Conservation (phyloP, 345 rosid genomes). For the Gossypium herbaceum region DNA sequence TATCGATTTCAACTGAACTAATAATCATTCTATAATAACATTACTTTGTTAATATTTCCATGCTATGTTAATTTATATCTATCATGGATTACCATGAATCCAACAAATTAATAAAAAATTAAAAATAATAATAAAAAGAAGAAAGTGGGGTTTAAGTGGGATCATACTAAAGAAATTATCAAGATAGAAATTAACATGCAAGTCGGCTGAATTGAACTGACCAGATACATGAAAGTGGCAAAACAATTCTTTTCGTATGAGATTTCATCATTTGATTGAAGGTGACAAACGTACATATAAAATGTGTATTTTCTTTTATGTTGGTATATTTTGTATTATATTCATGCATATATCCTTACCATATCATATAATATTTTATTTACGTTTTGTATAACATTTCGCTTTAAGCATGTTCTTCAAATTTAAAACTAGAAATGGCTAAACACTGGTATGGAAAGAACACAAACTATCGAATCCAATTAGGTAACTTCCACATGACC, state of each 20-base stretch:
- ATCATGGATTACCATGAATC: neutral
- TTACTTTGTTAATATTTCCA: neutral
- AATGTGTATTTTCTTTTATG: neutral
- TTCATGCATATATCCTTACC: no score
- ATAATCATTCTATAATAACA: accelerated
- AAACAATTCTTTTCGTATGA: neutral
- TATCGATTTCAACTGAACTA: accelerated
- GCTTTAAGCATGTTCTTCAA: neutral
- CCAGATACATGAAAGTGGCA: neutral
- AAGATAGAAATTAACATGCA: neutral
- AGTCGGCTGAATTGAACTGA: conserved; percentile 3
- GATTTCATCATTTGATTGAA: neutral
- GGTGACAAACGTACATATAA: neutral
- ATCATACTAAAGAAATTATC: neutral
- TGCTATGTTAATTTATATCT: neutral
- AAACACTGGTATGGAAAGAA: neutral
- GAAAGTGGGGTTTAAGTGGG: conserved; percentile 12
- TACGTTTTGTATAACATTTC: no score
- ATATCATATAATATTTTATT: no score
- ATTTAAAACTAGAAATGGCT: neutral
- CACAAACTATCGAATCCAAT: neutral
- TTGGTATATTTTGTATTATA: no score
- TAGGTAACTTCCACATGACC: neutral
- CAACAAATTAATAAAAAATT: neutral
- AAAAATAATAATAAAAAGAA: neutral